Evolutionary conservation across 192 early-diverging fungal genomes (phyloP), one percentile per base, ranked within the genome.

Genomic region (Coemansia sp.): DNA sequence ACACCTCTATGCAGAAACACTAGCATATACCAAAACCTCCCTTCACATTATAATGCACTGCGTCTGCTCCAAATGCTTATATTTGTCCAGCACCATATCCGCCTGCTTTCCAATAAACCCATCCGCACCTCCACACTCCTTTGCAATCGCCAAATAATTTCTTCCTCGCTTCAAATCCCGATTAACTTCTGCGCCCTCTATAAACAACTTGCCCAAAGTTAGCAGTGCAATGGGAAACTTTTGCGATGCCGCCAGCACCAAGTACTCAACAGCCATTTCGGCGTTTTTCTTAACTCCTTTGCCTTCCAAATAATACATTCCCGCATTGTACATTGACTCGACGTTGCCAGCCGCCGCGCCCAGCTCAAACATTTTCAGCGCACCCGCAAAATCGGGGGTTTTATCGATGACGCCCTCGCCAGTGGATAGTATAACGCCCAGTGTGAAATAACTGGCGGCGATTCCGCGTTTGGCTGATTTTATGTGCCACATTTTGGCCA

Each of bases 241-340:
- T 26, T 64, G 56, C 0, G 64, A 71, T 3, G 71, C 65, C 0
- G 77, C 71, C 64, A 80, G 61, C 8, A 23, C 24, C 71, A 62
- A 67, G 38, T 71, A 80, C 50, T 80, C 77, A 4, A 67, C 57
- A 1, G 68, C 71, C 41, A 80, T 52, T 1, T 41, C 51, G 2
- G 54, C 23, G 39, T 68, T 67, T 47, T 70, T 67, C 54, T 54
- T 50, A 13, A 62, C 59, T 1, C 64, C 71, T 4, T 11, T 47
- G 39, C 77, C 77, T 35, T 67, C 64, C 54, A 65, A 13, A 47
- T 74, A 74, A 26, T 48, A 66, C 32, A 61, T 10, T 19, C 71
- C 77, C 19, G 72, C 49, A 55, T 80, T 73, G 62, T 67, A 80
- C 49, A 71, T 71, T 16, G 71, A 65, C 57, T 70, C 68, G n/a